Evolutionary conservation across 345 rosid genomes (phyloP).

Genomic region (Boechera divaricarpa): DNA sequence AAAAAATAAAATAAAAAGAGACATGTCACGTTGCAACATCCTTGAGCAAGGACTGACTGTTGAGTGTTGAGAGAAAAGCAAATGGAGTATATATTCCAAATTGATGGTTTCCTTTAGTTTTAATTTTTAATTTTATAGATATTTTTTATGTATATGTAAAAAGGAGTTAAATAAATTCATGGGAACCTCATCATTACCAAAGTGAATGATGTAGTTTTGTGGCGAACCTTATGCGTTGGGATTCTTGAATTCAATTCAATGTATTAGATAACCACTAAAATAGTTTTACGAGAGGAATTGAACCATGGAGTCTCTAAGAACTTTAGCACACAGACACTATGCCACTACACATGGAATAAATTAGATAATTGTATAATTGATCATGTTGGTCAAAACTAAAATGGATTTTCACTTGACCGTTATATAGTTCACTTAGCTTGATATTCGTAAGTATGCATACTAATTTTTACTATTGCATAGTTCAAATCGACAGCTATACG

Average conservation of each 20-base stretch:
- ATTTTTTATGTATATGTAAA: slow-evolving; percentile 10
- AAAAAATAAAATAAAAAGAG: slow-evolving; percentile 7
- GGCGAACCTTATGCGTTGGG: slow-evolving; percentile 77
- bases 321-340: slow-evolving; percentile 19
- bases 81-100: slow-evolving; percentile 60
- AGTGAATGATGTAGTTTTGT: slow-evolving; percentile 65
- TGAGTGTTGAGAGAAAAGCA: slow-evolving; percentile 42
- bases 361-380: neutral
- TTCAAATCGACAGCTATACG: neutral
- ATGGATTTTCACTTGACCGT: neutral
- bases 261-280: slow-evolving; percentile 21
- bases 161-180: slow-evolving; percentile 38
- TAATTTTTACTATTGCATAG: slow-evolving; percentile 5
- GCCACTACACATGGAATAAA: slow-evolving; percentile 7
- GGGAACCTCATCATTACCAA: slow-evolving; percentile 68
- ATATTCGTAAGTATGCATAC: neutral
- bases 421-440: neutral
- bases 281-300: slow-evolving; percentile 17
- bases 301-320: slow-evolving; percentile 12
- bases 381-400: slow-evolving; percentile 6
- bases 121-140: neutral
- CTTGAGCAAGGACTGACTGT: slow-evolving; percentile 44
- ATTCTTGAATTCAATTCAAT: slow-evolving; percentile 44
- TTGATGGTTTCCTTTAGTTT: slow-evolving; percentile 57
- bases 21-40: slow-evolving; percentile 53